phyloP scores from a whole-genome alignment of 345 rosid species.

The Murraya koenigii region DNA sequence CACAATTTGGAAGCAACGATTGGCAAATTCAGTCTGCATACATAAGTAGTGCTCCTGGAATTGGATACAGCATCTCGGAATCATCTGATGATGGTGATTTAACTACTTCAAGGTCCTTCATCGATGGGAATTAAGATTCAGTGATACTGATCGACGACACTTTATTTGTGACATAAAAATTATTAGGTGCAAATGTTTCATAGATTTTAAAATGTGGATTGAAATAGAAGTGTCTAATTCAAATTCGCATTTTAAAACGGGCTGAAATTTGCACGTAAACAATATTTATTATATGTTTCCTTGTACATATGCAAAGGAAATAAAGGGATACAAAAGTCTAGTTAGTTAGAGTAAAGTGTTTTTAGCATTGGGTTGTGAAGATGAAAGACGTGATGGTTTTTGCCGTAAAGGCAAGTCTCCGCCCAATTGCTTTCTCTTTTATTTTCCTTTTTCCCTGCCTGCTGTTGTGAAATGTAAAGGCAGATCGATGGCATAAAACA shows the following conservation, averaged over 20 bases:
- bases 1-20: constrained; percentile 6
- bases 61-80: constrained; percentile 33
- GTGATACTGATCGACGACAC: background rate
- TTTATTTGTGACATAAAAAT: background rate
- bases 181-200: too few relatives aligned
- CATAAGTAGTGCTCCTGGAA: constrained; percentile 14
- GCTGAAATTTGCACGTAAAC: too few relatives aligned
- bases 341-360: background rate
- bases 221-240: too few relatives aligned
- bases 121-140: constrained; percentile 13
- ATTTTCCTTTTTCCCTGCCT: background rate
- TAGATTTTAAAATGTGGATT: too few relatives aligned
- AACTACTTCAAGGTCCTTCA: constrained; percentile 31
- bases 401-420: background rate
- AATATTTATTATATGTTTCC: background rate
- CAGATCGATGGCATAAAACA: background rate
- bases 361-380: background rate
- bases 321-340: background rate
- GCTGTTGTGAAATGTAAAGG: background rate
- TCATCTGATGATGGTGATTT: constrained; percentile 44
- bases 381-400: background rate
- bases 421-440: background rate
- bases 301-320: background rate
- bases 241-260: too few relatives aligned
- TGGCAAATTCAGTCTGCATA: constrained; percentile 27